These are phyloP conservation scores for Mrakia frigida DNA, from an alignment of 768 basidiomycete genomes.

Conservation along the genomic window DNA sequence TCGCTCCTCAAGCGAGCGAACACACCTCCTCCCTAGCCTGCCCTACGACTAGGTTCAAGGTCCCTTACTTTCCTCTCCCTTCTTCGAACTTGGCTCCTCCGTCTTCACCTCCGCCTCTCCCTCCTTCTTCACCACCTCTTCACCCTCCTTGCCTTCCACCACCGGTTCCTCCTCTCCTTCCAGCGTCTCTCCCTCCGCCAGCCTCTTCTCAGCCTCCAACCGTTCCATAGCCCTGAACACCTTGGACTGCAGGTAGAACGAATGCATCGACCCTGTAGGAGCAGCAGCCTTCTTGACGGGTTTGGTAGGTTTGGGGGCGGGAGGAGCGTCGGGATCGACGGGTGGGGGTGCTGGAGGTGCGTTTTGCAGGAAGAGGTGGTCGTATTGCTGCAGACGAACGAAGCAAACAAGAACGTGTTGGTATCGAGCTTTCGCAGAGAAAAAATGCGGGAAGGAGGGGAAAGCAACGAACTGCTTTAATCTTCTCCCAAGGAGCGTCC, in stretches of 20 bases:
- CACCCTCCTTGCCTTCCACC: not conserved
- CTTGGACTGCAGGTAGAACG: slow-evolving; percentile 94
- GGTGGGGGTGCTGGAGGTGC: slow-evolving; percentile 58
- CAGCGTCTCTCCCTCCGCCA: slow-evolving; percentile 14
- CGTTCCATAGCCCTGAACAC: slow-evolving; percentile 91
- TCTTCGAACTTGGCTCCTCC: not conserved
- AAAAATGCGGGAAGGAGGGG: too few species aligned
- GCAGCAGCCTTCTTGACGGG: slow-evolving; percentile 32
- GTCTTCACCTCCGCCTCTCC: not conserved
- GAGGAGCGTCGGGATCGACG: slow-evolving; percentile 39
- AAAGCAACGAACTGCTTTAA: slow-evolving; percentile 67
- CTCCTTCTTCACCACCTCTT: not conserved
- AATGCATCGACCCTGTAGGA: slow-evolving; percentile 48
- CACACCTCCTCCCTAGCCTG: too few species aligned
- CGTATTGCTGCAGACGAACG: slow-evolving; percentile 85
- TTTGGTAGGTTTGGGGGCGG: slow-evolving; percentile 18
- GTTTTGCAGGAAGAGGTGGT: slow-evolving; percentile 88
- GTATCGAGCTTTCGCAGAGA: too few species aligned
- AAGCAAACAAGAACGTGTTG: too few species aligned
- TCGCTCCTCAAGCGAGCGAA: too few species aligned
- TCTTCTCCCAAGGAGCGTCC: slow-evolving; percentile 60
- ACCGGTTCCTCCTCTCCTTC: slow-evolving; percentile 9
- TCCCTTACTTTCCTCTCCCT: too few species aligned
- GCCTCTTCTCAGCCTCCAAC: slow-evolving; percentile 75
- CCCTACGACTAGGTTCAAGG: too few species aligned